Percentiles rank a stretch among this genome's conserved stretches.
Evolutionary conservation across 257 asterid genomes (phyloP).

Genomic region (Solanum virginianum): DNA sequence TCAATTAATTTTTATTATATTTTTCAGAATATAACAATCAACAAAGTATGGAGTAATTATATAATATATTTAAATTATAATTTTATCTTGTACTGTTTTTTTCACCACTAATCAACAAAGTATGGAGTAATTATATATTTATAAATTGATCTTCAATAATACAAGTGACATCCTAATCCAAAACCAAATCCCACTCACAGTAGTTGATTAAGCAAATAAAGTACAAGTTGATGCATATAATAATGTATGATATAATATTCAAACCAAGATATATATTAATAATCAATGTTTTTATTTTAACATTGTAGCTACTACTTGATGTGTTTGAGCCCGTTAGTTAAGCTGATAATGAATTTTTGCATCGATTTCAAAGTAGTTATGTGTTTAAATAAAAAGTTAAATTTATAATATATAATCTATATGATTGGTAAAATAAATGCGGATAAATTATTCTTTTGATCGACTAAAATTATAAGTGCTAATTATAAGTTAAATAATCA

Average conservation of each 20-base stretch:
- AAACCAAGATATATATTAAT: not conserved
- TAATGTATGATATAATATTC: not conserved
- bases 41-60: not conserved
- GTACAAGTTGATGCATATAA: not conserved
- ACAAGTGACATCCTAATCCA: constrained; percentile 12
- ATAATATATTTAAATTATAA: too few relatives aligned
- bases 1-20: not conserved
- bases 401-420: not conserved
- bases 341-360: not conserved
- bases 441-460: not conserved
- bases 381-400: not conserved
- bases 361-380: not conserved
- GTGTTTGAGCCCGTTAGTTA: too few relatives aligned
- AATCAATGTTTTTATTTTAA: not conserved
- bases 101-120: not conserved
- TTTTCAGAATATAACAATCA: not conserved
- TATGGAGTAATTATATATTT: not conserved
- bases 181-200: constrained; percentile 37
- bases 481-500: not conserved
- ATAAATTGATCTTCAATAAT: not conserved
- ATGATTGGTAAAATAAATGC: not conserved
- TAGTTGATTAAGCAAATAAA: not conserved
- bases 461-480: not conserved
- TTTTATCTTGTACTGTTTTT: not conserved
- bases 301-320: not conserved